Percentiles rank a stretch among this genome's conserved stretches.
Conservation (phyloP, 2,329 filamentous ascomycete genomes). For the Septoria petroselini region DNA sequence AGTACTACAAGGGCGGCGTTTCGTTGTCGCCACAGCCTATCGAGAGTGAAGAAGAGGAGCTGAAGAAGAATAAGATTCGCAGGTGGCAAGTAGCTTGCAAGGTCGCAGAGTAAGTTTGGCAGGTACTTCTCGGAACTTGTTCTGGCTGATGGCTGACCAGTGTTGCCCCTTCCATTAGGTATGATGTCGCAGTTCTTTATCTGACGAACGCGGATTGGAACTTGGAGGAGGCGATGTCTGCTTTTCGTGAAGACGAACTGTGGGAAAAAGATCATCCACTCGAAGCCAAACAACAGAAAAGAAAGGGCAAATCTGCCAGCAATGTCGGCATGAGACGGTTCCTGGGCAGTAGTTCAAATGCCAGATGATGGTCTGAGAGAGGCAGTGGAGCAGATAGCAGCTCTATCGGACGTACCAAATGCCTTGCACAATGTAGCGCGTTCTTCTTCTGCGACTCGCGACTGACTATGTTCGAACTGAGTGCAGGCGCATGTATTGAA, state of each 20-base stretch:
- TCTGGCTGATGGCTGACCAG: constrained; percentile 41
- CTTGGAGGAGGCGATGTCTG: constrained; percentile 60
- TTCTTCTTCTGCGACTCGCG: too few species aligned
- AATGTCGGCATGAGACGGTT: constrained; percentile 39
- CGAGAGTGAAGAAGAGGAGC: constrained; percentile 72
- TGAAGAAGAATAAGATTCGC: constrained; percentile 65
- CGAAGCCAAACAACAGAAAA: constrained; percentile 47
- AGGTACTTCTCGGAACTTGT: background rate
- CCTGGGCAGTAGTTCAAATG: constrained; percentile 29
- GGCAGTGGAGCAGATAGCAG: too few species aligned
- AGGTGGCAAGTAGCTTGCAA: constrained; percentile 79
- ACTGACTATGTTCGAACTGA: too few species aligned
- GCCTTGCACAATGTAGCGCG: too few species aligned
- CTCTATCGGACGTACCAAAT: too few species aligned
- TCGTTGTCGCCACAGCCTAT: constrained; percentile 67
- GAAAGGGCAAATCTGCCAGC: constrained; percentile 40
- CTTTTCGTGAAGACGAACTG: constrained; percentile 67
- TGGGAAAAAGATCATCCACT: constrained; percentile 71
- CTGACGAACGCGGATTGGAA: constrained; percentile 68
- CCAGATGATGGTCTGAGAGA: constrained; percentile 3
- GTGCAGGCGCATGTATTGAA: too few species aligned
- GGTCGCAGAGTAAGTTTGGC: constrained; percentile 62
- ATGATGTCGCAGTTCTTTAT: constrained; percentile 71
- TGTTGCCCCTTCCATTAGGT: constrained; percentile 44
- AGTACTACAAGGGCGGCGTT: constrained; percentile 64